A percentile compares a stretch with the other conserved stretches of the same genome.
Evolutionary conservation across 1,284 basidiomycete genomes (phyloP).

Genomic region (Naganishia cerealis): DNA sequence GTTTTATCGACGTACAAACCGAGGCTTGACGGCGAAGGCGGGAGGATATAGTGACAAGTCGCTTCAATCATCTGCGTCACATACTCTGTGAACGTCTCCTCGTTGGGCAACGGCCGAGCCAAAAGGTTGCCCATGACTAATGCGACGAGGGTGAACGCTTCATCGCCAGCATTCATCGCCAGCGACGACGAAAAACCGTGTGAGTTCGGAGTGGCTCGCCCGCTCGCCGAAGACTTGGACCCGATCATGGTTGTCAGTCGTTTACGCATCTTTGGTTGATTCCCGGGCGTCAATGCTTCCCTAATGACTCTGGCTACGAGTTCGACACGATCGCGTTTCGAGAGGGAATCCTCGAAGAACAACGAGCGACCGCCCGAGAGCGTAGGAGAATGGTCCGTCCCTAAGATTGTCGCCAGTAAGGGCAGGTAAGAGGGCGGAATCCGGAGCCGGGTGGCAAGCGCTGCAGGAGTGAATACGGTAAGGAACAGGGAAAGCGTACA

Average conservation of each 20-base stretch:
- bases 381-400: constrained; percentile 75
- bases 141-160: constrained; percentile 47
- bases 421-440: constrained; percentile 73
- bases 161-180: constrained; percentile 43
- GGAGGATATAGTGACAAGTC: constrained; percentile 51
- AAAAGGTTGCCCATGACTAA: constrained; percentile 46
- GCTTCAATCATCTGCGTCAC: constrained; percentile 50
- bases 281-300: constrained; percentile 40
- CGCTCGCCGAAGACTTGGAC: constrained; percentile 7
- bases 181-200: neutral
- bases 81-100: constrained; percentile 38
- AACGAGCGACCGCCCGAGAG: constrained; percentile 42
- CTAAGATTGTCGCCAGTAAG: constrained; percentile 77
- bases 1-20: constrained; percentile 19
- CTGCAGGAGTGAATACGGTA: constrained; percentile 64
- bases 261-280: constrained; percentile 24
- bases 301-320: constrained; percentile 49
- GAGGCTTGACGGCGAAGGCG: constrained; percentile 33
- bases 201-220: constrained; percentile 12
- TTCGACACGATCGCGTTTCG: constrained; percentile 46
- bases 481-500: constrained; percentile 53
- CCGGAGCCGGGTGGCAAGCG: constrained; percentile 66
- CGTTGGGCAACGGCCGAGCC: constrained; percentile 39
- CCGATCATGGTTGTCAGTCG: constrained; percentile 12
- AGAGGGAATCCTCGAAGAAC: constrained; percentile 24